Evolutionary conservation across 1,139 yeast species (phyloP).

Genomic region (Taphrina pruni): DNA sequence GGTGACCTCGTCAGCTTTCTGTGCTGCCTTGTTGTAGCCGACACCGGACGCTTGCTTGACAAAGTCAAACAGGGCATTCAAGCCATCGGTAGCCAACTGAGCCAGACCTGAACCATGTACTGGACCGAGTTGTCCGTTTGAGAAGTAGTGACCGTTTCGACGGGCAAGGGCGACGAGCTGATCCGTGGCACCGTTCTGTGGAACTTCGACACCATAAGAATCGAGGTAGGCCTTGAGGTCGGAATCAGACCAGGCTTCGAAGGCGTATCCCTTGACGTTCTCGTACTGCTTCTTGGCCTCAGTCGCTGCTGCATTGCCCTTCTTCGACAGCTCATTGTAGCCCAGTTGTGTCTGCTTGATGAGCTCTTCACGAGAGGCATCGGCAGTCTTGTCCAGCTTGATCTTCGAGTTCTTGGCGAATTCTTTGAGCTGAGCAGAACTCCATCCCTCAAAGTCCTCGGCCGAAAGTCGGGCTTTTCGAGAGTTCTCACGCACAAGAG

Average conservation of each 20-base stretch:
- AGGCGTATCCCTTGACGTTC: conserved; percentile 53
- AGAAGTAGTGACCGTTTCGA: conserved; percentile 37
- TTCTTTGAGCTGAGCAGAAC: conserved; percentile 57
- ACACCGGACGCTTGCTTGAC: conserved; percentile 31
- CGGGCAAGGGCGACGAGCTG: conserved; percentile 54
- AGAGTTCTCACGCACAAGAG: conserved; percentile 57
- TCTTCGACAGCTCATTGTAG: conserved; percentile 50
- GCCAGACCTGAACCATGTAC: conserved; percentile 35
- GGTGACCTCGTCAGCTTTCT: conserved; percentile 29
- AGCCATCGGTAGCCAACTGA: conserved; percentile 34
- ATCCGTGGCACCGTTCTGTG: conserved; percentile 55
- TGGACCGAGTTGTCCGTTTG: conserved; percentile 33
- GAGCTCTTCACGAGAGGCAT: conserved; percentile 54
- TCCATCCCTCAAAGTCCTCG: conserved; percentile 56
- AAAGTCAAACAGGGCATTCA: conserved; percentile 30
- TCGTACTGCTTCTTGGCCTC: conserved; percentile 47
- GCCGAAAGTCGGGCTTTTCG: conserved; percentile 54
- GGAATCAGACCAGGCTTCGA: conserved; percentile 61
- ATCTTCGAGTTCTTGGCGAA: conserved; percentile 55
- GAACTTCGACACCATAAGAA: conserved; percentile 59
- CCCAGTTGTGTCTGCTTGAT: conserved; percentile 52
- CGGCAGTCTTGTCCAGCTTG: conserved; percentile 51
- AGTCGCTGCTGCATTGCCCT: conserved; percentile 47
- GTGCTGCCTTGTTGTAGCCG: conserved; percentile 26
- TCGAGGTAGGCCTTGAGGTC: conserved; percentile 63